Evolutionary conservation across 2,329 filamentous ascomycete species (phyloP), one percentile per base, ranked within the genome.

Genomic region (Arthrobotrys sphaeroides): DNA sequence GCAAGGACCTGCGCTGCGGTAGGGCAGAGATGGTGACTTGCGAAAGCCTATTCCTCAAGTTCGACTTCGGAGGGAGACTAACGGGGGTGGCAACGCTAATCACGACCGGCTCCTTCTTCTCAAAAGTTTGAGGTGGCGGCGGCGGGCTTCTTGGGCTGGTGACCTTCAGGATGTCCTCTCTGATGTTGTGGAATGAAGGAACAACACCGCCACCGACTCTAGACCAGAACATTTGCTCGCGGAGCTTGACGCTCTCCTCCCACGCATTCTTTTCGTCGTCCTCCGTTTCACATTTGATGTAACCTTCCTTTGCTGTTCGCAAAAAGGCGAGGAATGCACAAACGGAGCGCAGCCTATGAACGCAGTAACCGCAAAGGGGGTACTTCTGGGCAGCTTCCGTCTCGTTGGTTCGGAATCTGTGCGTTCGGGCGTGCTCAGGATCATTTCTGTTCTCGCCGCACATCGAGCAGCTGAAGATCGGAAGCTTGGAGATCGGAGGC

Each of bases 151-250:
- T 74, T 20, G 73, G 65, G 49, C 51, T 69, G 13, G 65, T 51
- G 13, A 45, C 65, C 24, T 72, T 76, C 38, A 76, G 33, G 5
- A 76, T 38, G 16, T 74, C 74, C 28, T 77, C 69, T 20, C 43
- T 33, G 13, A 77, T 69, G 40, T 47, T 43, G 13, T 68, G 38
- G 22, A 78, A 77, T 16, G 87, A 85, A 0, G 94, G 95, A 10
- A 98, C 84, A 1, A 99, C 93, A 12, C 95, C 95, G 26, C 94
- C 95, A 24, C 94, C 94, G 61, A 99, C 89, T 66, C 95, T 88
- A 59, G 92, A 89, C 95, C 95, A 99, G 82, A 99, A 99, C 91
- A 99, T 97, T 79, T 94, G 90, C 82, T 99, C 95, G 59, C 95
- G 87, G 53, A 98, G 83, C 28, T 91, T 88, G 9, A 97, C 91